These are phyloP conservation scores for Ceratocystis huliohia DNA, from an alignment of 2,329 filamentous ascomycete genomes.

Conservation along the genomic window DNA sequence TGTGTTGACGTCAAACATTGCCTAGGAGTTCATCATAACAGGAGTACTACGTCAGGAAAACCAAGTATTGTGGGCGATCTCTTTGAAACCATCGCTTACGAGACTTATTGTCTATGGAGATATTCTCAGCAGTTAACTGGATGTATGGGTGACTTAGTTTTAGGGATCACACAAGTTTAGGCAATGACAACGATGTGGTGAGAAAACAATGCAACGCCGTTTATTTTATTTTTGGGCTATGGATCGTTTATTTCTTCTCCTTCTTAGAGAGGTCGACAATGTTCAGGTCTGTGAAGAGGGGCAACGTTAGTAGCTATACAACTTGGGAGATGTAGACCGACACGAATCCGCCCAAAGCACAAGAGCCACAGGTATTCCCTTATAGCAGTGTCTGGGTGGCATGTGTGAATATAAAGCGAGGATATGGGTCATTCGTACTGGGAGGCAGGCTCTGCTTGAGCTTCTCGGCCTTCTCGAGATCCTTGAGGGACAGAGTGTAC, in stretches of 20 bases:
- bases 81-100: no score
- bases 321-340: neutral
- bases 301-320: slow-evolving; percentile 10
- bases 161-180: neutral
- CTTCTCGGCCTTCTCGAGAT: slow-evolving; percentile 99
- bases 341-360: neutral
- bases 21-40: no score
- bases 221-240: slow-evolving; percentile 22
- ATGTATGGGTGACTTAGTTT: neutral
- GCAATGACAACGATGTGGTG: neutral
- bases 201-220: slow-evolving; percentile 21
- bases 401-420: neutral
- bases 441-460: slow-evolving; percentile 97
- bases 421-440: slow-evolving; percentile 49
- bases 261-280: slow-evolving; percentile 47
- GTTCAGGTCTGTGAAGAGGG: slow-evolving; percentile 32
- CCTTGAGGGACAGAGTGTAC: slow-evolving; percentile 97
- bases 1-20: no score
- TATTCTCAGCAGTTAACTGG: neutral
- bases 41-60: no score
- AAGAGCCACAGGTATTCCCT: neutral
- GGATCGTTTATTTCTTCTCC: slow-evolving; percentile 25
- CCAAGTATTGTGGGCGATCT: no score
- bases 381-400: neutral
- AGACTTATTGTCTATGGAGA: neutral